Conservation (phyloP, 2,329 filamentous ascomycete species). For the Fusarium nurragi region DNA sequence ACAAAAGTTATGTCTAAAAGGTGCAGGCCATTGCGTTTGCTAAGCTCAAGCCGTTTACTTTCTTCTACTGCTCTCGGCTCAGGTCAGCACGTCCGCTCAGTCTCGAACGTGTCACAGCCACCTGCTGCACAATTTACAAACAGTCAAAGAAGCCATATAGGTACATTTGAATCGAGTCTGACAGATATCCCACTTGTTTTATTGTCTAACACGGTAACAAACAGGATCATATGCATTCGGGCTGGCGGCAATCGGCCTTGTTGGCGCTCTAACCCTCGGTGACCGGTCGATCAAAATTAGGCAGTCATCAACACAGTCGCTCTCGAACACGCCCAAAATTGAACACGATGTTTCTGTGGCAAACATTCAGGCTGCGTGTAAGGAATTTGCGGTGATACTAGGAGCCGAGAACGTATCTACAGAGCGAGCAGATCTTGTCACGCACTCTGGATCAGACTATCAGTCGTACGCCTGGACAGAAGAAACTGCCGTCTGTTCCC, state of each 20-base stretch:
- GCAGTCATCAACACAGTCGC: background rate
- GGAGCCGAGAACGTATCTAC: slow-evolving; percentile 15
- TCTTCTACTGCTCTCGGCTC: fast-evolving
- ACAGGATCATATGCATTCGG: background rate
- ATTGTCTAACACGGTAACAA: background rate
- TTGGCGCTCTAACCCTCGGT: fast-evolving
- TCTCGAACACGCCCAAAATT: background rate
- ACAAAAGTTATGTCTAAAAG: no score
- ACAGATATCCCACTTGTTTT: background rate
- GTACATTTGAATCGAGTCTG: background rate
- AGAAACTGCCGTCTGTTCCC: background rate
- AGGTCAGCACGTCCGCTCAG: fast-evolving
- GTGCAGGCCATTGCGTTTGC: no score
- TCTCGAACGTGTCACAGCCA: background rate
- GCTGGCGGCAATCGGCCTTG: background rate
- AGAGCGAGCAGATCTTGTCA: slow-evolving; percentile 1
- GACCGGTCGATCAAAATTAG: fast-evolving
- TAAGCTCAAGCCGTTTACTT: no score
- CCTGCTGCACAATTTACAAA: fast-evolving
- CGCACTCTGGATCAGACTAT: slow-evolving; percentile 27
- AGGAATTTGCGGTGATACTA: background rate
- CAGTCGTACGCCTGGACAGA: slow-evolving; percentile 26
- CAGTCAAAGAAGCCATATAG: background rate
- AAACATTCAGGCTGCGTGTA: slow-evolving; percentile 4
- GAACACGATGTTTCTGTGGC: background rate